Base-by-base conservation (phyloP, 192 early-diverging fungal genomes). In the Linnemannia zychae region DNA sequence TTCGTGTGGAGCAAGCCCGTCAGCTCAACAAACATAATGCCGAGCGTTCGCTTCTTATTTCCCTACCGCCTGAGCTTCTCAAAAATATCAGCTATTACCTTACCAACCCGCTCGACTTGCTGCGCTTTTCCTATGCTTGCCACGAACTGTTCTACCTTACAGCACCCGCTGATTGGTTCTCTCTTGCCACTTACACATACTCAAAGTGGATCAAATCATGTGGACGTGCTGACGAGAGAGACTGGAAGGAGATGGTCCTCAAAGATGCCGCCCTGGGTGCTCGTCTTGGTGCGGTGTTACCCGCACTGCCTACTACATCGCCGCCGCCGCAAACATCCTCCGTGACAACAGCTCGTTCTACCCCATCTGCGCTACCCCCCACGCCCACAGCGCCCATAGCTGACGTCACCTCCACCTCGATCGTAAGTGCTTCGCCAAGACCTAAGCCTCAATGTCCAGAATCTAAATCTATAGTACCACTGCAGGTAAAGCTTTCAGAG, bases 241-340 rank as follows among this genome's bases (percentile, higher is more conserved):
- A 77, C 33, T 77, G 76, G 76, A 77, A 53, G 49, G 31, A 34
- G 33, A 70, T 53, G 34, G 49, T 70, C 22, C 33, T 77, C 67
- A 34, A 57, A 36, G 60, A 77, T 17, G 33, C 76, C 22, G 3
- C 13, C 49, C 34, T 77, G 46, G 50, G 47, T 47, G 37, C 22
- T 6, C 31, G 76, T 5, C 49, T 77, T 7, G 49, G 48, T 1
- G 49, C 49, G 4, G 16, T 13, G 6, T 22, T 75, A 1, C 74
- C 74, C 12, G 36, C 60, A 7, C 4, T 40, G 1, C 22, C 72
- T 6, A 36, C 72, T 6, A 7, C 28, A 5, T 18, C 72, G 1
- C 38, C 36, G 1, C 11, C 31, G 7, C 0, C 24, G 15, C 15
- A 11, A 13, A 16, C 73, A 7, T 16, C 38, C 31, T 33, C 74